A percentile compares a stretch with the other conserved stretches of the same genome.
Evolutionary conservation across 441 rosid genomes (phyloP).

Genomic region (Populus hybrid): DNA sequence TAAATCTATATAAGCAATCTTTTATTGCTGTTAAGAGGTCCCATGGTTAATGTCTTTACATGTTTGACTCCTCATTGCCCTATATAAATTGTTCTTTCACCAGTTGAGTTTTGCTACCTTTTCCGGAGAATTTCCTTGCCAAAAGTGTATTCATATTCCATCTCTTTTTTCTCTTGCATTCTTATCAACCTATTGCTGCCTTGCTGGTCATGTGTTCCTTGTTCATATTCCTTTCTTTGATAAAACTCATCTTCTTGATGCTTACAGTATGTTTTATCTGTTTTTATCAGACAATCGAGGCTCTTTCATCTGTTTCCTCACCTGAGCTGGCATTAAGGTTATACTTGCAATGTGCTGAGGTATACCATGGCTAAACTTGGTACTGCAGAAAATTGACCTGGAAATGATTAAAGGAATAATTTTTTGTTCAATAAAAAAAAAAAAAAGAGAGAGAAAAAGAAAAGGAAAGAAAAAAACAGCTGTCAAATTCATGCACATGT

Average conservation of each 20-base stretch:
- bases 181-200: not conserved
- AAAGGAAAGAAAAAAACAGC: not conserved
- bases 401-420: not conserved
- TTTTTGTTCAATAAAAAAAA: not conserved
- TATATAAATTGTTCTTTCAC: not conserved
- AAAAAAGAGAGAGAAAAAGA: too few species aligned
- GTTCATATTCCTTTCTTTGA: not conserved
- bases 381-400: not conserved
- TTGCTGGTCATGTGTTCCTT: not conserved
- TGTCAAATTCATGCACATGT: not conserved
- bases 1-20: slow-evolving; percentile 4
- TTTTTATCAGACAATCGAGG: slow-evolving; percentile 72
- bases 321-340: slow-evolving; percentile 87
- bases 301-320: slow-evolving; percentile 65
- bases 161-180: not conserved
- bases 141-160: not conserved
- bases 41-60: not conserved
- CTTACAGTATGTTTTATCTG: not conserved
- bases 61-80: not conserved
- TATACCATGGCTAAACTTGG: slow-evolving; percentile 23
- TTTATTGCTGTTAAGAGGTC: not conserved
- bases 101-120: not conserved
- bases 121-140: not conserved
- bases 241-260: not conserved
- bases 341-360: slow-evolving; percentile 99